A percentile compares a stretch with the other conserved stretches of the same genome.
These are phyloP conservation scores for Lolium perenne DNA, from an alignment of 176 grass and related monocot species.

Conservation along the genomic window DNA sequence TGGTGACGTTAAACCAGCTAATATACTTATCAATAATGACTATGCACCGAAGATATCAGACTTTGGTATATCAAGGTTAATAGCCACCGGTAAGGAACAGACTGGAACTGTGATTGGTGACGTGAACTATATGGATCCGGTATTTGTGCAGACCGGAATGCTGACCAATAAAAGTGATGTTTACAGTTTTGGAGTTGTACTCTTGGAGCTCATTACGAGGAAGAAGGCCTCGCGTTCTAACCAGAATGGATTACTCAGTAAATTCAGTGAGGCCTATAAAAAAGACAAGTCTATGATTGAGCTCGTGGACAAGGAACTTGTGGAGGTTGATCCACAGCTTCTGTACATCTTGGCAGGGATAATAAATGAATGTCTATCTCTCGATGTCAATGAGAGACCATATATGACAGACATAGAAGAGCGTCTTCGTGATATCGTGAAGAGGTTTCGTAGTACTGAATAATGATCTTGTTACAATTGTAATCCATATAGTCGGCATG, in stretches of 20 bases:
- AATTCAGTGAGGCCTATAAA: background rate
- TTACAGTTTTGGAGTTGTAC: slow-evolving; percentile 4
- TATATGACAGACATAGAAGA: background rate
- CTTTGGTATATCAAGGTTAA: background rate
- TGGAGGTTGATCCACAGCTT: background rate
- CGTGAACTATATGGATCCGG: background rate
- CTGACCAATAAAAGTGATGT: background rate
- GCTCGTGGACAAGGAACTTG: background rate
- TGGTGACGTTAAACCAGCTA: slow-evolving; percentile 3
- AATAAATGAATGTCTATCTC: background rate
- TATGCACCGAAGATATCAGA: background rate
- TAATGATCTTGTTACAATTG: background rate
- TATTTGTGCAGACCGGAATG: background rate
- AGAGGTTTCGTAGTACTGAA: background rate
- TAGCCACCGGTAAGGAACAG: background rate
- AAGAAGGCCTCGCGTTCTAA: background rate
- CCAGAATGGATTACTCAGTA: background rate
- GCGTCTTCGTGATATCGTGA: background rate
- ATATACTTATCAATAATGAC: background rate
- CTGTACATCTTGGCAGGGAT: background rate
- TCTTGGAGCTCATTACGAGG: background rate
- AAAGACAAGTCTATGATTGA: background rate
- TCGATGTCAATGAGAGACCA: background rate
- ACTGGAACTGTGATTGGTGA: background rate
- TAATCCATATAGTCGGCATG: background rate